Evolutionary conservation across 805 yeast genomes (phyloP), one percentile per base, ranked within the genome.

Genomic region (Starmerella davenportii): DNA sequence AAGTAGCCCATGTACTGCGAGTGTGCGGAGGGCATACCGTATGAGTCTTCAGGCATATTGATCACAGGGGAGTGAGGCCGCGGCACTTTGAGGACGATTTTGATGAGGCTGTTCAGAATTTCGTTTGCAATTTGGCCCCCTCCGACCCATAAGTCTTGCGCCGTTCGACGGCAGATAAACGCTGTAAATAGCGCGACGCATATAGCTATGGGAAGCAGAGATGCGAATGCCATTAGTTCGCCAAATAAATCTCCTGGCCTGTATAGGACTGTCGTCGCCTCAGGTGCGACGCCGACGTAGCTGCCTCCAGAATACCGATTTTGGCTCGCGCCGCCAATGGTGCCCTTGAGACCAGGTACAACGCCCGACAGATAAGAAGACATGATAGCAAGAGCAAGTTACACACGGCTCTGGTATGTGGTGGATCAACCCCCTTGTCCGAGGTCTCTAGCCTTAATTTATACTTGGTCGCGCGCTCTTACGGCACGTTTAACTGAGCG

Each of bases 11-110:
- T 79, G 57, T 85, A 90, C 59, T 87, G 98, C 0, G 94, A 74
- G 58, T 87, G 98, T 1, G 98, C 95, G 38, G 85, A 74, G 0
- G 98, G 98, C 95, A 87, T 87, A 0, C 98, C 98, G 55, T 76
- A 84, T 1, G 78, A 74, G 45, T 78, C 53, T 2, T 53, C 56
- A n/a, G 54, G 53, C 51, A 51, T 48, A 20, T 51, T 51, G 3
- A 36, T 29, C 9, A 51, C 52, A 3, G 54, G 54, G 4, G 46
- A 38, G 9, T 37, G 25, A 0, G 98, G 98, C 44, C 98, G 65
- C 18, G 80, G 76, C 51, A 79, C 79, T 47, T 69, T 71, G 30
- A 82, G 56, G 1, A 70, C 29, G 17, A 64, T 63, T 54, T 87
- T 87, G 30, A 79, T 58, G 2, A 77, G 47, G 41, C 76, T 72